Evolutionary conservation across 495 filamentous ascomycete genomes (phyloP).

Genomic region (Tuber borchii): DNA sequence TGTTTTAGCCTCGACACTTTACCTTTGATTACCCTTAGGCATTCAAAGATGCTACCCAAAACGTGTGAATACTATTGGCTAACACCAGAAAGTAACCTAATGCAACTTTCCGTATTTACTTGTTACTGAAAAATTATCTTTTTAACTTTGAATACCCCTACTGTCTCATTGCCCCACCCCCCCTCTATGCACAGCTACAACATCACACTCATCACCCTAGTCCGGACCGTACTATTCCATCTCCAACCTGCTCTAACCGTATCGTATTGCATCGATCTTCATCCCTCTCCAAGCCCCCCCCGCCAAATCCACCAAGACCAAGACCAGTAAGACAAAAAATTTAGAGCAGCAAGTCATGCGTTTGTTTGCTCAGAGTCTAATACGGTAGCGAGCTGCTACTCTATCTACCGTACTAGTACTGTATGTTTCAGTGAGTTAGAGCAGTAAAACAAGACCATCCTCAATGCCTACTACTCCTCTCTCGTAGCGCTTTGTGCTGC

Average conservation of each 20-base stretch:
- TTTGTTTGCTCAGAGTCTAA: neutral
- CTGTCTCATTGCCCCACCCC: neutral
- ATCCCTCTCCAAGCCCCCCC: neutral
- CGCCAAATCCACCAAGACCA: neutral
- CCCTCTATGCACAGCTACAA: neutral
- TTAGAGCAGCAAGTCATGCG: neutral
- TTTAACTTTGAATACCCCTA: too few species aligned
- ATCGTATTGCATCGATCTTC: neutral
- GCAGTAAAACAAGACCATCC: neutral
- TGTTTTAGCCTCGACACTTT: too few species aligned
- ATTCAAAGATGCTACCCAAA: too few species aligned
- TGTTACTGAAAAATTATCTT: too few species aligned
- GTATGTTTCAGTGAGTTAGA: too few species aligned
- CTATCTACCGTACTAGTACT: neutral
- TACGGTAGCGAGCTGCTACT: neutral
- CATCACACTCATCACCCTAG: neutral
- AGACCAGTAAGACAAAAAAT: neutral
- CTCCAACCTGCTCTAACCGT: neutral
- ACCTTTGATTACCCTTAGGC: too few species aligned
- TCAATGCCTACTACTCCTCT: neutral
- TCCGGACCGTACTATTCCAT: neutral
- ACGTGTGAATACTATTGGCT: too few species aligned
- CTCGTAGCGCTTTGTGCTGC: slow-evolving; percentile 15
- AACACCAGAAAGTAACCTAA: too few species aligned
- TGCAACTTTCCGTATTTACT: too few species aligned